phyloP scores from a whole-genome alignment of 2,329 filamentous ascomycete genomes.

The Microsporum canis region DNA sequence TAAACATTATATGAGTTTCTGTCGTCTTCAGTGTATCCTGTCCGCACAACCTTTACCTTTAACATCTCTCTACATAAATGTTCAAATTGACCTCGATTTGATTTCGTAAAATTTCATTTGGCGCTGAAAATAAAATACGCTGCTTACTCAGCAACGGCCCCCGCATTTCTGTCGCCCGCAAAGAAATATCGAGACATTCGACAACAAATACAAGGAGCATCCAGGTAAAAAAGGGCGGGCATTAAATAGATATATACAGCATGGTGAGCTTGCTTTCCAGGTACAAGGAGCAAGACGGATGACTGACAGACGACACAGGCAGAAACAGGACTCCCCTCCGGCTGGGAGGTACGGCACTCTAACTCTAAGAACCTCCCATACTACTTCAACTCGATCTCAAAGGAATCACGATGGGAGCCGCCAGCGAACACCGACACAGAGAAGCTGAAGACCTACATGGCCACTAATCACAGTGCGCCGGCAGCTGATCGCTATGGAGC shows the following conservation, averaged over 20 bases:
- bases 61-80: not conserved
- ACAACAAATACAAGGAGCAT: not conserved
- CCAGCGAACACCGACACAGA: slow-evolving; percentile 79
- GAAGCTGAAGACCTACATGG: slow-evolving; percentile 91
- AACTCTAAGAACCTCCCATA: slow-evolving; percentile 98
- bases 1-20: too few relatives aligned
- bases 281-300: not conserved
- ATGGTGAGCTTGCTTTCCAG: not conserved
- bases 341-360: slow-evolving; percentile 94
- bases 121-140: not conserved
- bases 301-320: not conserved
- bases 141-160: not conserved
- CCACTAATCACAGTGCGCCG: slow-evolving; percentile 60
- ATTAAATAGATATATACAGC: not conserved
- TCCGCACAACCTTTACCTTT: not conserved
- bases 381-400: slow-evolving; percentile 85
- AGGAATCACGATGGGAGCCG: slow-evolving; percentile 91
- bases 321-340: slow-evolving; percentile 61
- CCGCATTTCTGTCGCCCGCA: not conserved
- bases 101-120: not conserved
- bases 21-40: too few relatives aligned
- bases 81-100: not conserved
- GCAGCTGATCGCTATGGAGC: slow-evolving; percentile 22
- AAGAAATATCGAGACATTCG: not conserved
- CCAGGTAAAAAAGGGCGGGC: not conserved